Conservation (phyloP, 139 green algal species). For the Chlamydomonas applanata region DNA sequence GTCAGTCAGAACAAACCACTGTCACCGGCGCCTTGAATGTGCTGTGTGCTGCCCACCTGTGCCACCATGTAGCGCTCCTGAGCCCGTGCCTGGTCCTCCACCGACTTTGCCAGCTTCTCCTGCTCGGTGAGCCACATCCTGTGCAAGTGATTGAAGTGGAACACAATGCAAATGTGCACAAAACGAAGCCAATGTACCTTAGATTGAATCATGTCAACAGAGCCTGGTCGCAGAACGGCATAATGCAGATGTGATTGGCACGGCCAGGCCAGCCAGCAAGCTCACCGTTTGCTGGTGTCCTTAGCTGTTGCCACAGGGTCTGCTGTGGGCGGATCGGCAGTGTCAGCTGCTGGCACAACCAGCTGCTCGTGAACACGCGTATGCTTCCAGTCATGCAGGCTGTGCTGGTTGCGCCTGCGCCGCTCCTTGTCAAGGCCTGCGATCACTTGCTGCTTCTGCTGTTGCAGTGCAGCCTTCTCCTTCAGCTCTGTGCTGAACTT, state of each 20-base stretch:
- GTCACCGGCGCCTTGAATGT: background rate
- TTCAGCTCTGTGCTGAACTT: background rate
- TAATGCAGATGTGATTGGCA: no score
- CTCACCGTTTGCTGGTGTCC: background rate
- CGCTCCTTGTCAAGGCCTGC: background rate
- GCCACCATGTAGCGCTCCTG: conserved; percentile 5
- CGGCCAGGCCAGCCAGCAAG: no score
- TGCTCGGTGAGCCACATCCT: background rate
- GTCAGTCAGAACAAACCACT: background rate
- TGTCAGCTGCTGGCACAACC: background rate
- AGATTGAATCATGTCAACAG: no score
- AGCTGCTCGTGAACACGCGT: conserved; percentile 1
- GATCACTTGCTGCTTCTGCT: background rate
- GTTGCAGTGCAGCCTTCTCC: background rate
- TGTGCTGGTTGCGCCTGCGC: background rate
- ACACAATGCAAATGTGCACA: no score
- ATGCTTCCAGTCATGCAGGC: conserved; percentile 2
- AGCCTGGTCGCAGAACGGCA: no score
- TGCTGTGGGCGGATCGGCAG: background rate
- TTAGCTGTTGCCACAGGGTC: background rate
- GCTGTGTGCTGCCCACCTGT: background rate
- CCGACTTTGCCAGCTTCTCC: background rate
- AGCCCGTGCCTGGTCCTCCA: background rate
- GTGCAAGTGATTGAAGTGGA: background rate
- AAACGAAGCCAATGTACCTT: no score